Evolutionary conservation across 352 stramenopile species (phyloP), one percentile per base, ranked within the genome.

Genomic region (Globisporangium abappressorium): DNA sequence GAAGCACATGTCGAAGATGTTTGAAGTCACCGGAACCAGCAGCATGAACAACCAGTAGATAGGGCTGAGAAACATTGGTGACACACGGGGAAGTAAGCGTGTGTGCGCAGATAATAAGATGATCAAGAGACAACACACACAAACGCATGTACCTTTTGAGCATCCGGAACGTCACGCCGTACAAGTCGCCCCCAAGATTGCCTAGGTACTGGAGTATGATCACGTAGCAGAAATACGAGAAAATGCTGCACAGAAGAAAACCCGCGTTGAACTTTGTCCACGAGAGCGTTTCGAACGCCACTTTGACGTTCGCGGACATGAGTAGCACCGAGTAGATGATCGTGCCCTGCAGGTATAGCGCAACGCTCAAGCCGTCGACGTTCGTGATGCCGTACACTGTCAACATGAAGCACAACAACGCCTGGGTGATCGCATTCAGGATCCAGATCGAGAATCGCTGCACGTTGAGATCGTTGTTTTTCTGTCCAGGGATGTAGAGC

Each of bases 231-330:
- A 90, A 81, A 65, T 86, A 93, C 12, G 92, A 66, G 47, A 65
- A 71, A 8, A 92, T 12, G 47, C 81, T 90, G 61, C 84, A 89
- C 11, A 73, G 65, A 28, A 93, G 65, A 55, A 89, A 80, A 24
- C 78, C 60, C 14, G 70, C 62, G 70, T 90, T 90, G 72, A 81
- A 89, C 64, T 86, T 87, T 54, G 81, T 93, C 85, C 85, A 93
- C 34, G 77, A 90, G n/a, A 85, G 70, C 7, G 85, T 92, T 70
- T 92, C 83, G 36, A 93, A 57, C 5, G 85, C 67, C n/a, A 93
- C 85, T 71, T 93, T 93, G 57, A 77, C 12, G 57, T 93, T 93
- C 36, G 83, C 83, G 9, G 85, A 89, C 82, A 92, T 87, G 60
- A 93, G 76, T 54, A 93, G 70, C 18, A 78, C 72, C 14, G 83